Conservation (phyloP, 345 rosid species). For the Cardamine resedifolia region DNA sequence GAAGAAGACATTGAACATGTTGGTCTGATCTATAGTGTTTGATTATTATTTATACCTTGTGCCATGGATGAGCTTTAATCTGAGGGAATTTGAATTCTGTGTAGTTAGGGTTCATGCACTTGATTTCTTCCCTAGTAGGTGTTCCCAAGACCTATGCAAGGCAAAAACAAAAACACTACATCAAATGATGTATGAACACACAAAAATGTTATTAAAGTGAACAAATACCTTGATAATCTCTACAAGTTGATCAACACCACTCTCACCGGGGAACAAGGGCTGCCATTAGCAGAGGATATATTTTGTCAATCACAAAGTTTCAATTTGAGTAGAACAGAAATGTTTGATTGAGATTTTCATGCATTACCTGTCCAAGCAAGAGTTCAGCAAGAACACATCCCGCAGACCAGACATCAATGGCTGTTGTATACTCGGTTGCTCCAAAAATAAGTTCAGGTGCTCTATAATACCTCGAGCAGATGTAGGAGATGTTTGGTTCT, state of each 20-base stretch:
- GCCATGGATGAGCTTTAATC: slow-evolving; percentile 99
- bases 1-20: neutral
- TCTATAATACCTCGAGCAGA: slow-evolving; percentile 95
- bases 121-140: slow-evolving; percentile 97
- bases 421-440: slow-evolving; percentile 90
- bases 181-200: neutral
- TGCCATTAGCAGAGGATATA: slow-evolving; percentile 40
- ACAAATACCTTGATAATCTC: slow-evolving; percentile 88
- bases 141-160: slow-evolving; percentile 79
- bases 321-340: neutral
- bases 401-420: slow-evolving; percentile 98
- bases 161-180: slow-evolving; percentile 5
- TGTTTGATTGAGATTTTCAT: neutral
- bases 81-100: slow-evolving; percentile 96
- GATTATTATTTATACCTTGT: slow-evolving; percentile 58
- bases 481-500: slow-evolving; percentile 94
- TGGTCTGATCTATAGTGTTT: neutral
- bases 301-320: slow-evolving; percentile 3
- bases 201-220: neutral
- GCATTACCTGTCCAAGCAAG: slow-evolving; percentile 82
- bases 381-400: slow-evolving; percentile 96
- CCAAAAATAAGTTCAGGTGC: slow-evolving; percentile 99
- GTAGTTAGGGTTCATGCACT: slow-evolving; percentile 98
- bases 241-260: slow-evolving; percentile 96
- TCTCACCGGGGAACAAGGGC: slow-evolving; percentile 97